These are phyloP conservation scores for Ascochyta koolunga DNA, from an alignment of 2,329 filamentous ascomycete species.

Conservation along the genomic window DNA sequence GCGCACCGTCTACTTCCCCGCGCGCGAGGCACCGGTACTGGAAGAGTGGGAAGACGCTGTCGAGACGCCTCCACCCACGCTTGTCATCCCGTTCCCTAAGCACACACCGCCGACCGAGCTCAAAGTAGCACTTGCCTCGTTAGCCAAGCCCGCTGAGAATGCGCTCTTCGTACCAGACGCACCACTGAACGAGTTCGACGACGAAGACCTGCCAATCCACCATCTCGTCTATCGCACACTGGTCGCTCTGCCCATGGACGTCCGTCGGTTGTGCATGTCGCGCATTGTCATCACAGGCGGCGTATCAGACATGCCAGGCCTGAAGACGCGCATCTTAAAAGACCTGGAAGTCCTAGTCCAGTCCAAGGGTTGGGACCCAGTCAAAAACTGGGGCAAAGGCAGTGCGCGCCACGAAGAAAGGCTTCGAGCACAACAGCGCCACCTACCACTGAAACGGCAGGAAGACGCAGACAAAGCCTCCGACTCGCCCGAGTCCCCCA, in stretches of 20 bases:
- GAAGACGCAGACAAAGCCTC: constrained; percentile 33
- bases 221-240: constrained; percentile 77
- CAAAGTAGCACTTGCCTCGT: constrained; percentile 69
- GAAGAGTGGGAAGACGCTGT: constrained; percentile 52
- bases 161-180: constrained; percentile 70
- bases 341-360: constrained; percentile 74
- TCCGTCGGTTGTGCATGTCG: constrained; percentile 83
- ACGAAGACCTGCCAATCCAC: constrained; percentile 82
- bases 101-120: constrained; percentile 57
- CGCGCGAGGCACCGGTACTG: constrained; percentile 46
- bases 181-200: constrained; percentile 70
- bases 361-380: constrained; percentile 75
- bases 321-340: constrained; percentile 76
- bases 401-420: constrained; percentile 40
- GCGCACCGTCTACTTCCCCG: constrained; percentile 41
- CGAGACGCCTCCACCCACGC: constrained; percentile 39
- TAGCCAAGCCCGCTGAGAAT: constrained; percentile 77
- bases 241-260: constrained; percentile 77
- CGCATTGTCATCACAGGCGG: constrained; percentile 87
- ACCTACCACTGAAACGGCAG: constrained; percentile 24
- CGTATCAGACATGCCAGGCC: constrained; percentile 76
- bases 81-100: constrained; percentile 43
- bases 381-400: constrained; percentile 71
- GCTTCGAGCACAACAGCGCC: constrained; percentile 32
- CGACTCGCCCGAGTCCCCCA: constrained; percentile 23